A percentile compares a stretch with the other conserved stretches of the same genome.
phyloP scores from a whole-genome alignment of 352 stramenopile species.

The Phytophthora pseudosyringae region DNA sequence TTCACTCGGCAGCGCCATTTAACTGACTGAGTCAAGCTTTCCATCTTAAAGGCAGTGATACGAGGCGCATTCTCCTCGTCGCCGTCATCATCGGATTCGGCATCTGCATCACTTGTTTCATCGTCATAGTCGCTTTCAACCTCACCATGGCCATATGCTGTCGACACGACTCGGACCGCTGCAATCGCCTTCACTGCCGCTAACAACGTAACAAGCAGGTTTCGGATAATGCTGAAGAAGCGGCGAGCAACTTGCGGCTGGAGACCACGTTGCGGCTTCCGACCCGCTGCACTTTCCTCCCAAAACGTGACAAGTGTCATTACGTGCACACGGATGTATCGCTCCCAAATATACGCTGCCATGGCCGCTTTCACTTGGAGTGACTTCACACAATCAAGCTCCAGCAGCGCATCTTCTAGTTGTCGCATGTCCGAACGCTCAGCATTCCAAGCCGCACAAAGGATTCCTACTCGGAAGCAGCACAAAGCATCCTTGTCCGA shows the following conservation, averaged over 20 bases:
- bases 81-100: slow-evolving; percentile 41
- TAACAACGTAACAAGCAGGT: slow-evolving; percentile 55
- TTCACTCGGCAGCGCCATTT: slow-evolving; percentile 60
- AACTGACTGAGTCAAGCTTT: slow-evolving; percentile 46
- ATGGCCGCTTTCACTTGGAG: slow-evolving; percentile 63
- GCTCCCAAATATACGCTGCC: slow-evolving; percentile 79
- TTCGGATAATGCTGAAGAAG: slow-evolving; percentile 83
- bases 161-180: slow-evolving; percentile 1
- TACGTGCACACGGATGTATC: slow-evolving; percentile 82
- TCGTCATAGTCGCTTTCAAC: slow-evolving; percentile 38
- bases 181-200: slow-evolving; percentile 36
- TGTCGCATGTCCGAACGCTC: slow-evolving; percentile 88
- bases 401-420: slow-evolving; percentile 72
- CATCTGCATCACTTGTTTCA: slow-evolving; percentile 35
- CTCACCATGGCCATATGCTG: slow-evolving; percentile 19
- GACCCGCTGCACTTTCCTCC: slow-evolving; percentile 75
- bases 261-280: slow-evolving; percentile 71
- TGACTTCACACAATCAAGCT: slow-evolving; percentile 58
- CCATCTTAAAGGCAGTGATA: slow-evolving; percentile 44
- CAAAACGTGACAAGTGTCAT: slow-evolving; percentile 84
- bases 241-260: slow-evolving; percentile 77
- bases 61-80: slow-evolving; percentile 24
- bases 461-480: slow-evolving; percentile 67
- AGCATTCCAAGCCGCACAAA: slow-evolving; percentile 83
- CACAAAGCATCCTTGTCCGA: slow-evolving; percentile 59